Percentiles rank a stretch among this genome's conserved stretches.
Evolutionary conservation across 208 protist species (phyloP).

Genomic region (Leishmania mexicana): DNA sequence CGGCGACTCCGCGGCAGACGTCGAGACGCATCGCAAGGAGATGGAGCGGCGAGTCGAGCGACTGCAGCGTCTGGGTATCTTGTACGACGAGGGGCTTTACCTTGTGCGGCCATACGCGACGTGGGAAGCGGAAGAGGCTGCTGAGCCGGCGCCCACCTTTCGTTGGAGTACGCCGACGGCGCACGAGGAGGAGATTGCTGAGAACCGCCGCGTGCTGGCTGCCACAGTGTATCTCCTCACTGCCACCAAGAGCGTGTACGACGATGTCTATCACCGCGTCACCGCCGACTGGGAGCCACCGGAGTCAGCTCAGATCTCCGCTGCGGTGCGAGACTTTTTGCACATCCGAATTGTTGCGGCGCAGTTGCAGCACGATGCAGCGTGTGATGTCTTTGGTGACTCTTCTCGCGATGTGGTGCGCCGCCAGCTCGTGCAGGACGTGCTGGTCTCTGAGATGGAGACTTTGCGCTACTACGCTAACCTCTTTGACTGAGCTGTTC

Average conservation of each 20-base stretch:
- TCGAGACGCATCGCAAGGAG: slow-evolving; percentile 14
- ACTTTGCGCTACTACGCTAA: slow-evolving; percentile 33
- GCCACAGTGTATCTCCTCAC: slow-evolving; percentile 24
- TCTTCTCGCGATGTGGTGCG: slow-evolving; percentile 22
- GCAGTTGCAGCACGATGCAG: slow-evolving; percentile 11
- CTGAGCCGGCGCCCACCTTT: slow-evolving; percentile 16
- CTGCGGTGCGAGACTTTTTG: slow-evolving; percentile 23
- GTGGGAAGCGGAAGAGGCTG: slow-evolving; percentile 26
- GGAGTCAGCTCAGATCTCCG: slow-evolving; percentile 7
- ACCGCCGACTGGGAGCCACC: slow-evolving; percentile 50
- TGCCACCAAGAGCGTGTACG: slow-evolving; percentile 15
- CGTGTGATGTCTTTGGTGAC: slow-evolving; percentile 20
- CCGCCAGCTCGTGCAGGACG: slow-evolving; percentile 34
- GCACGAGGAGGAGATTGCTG: slow-evolving; percentile 35
- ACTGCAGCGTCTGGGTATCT: slow-evolving; percentile 74
- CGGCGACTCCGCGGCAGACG: background rate
- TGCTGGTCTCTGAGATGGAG: slow-evolving; percentile 53
- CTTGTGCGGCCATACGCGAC: slow-evolving; percentile 42
- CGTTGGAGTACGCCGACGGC: slow-evolving; percentile 20
- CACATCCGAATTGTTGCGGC: slow-evolving; percentile 20
- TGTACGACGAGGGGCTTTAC: slow-evolving; percentile 88
- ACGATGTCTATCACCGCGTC: slow-evolving; percentile 44
- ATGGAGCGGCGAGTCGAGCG: slow-evolving; percentile 54
- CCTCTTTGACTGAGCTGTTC: background rate
- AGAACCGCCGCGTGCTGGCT: slow-evolving; percentile 39